Conservation (phyloP, 2,329 filamentous ascomycete species). For the Biscogniauxia sp. region DNA sequence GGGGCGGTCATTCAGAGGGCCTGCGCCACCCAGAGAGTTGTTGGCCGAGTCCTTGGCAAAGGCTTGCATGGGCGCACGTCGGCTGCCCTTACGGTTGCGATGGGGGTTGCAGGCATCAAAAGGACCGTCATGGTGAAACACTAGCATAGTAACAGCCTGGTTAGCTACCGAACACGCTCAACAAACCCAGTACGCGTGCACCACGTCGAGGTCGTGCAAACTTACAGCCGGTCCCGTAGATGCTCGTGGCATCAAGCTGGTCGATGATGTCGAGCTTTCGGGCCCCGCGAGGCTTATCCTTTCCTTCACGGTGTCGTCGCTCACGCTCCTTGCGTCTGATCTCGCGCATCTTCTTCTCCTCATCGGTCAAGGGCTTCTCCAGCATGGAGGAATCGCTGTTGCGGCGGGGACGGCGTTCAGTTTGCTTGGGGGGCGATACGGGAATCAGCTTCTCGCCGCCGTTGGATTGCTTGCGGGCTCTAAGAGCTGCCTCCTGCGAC, state of each 20-base stretch:
- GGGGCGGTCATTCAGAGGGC: constrained; percentile 76
- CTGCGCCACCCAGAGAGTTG: constrained; percentile 84
- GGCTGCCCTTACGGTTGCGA: constrained; percentile 80
- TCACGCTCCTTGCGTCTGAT: constrained; percentile 51
- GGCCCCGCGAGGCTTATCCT: constrained; percentile 44
- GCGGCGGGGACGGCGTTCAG: constrained; percentile 58
- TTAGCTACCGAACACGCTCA: constrained; percentile 1
- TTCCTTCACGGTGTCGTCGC: constrained; percentile 52
- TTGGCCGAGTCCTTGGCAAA: constrained; percentile 92
- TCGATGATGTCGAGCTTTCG: constrained; percentile 83
- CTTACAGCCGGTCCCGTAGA: constrained; percentile 88
- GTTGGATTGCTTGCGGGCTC: constrained; percentile 43
- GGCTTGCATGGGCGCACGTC: constrained; percentile 89
- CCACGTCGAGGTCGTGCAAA: constrained; percentile 26
- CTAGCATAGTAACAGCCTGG: constrained; percentile 48
- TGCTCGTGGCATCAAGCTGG: constrained; percentile 92
- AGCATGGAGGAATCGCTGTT: constrained; percentile 79
- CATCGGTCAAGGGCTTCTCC: constrained; percentile 60
- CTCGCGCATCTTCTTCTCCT: constrained; percentile 52
- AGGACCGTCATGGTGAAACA: constrained; percentile 96
- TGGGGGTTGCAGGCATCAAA: constrained; percentile 96
- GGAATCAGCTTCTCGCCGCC: constrained; percentile 35
- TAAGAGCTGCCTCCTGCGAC: constrained; percentile 65
- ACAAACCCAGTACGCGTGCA: neutral
- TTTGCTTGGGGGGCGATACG: constrained; percentile 39